Percentiles rank a stretch among this genome's conserved stretches.
phyloP scores from a whole-genome alignment of 768 basidiomycete genomes.

The Leccinum incarnatum region DNA sequence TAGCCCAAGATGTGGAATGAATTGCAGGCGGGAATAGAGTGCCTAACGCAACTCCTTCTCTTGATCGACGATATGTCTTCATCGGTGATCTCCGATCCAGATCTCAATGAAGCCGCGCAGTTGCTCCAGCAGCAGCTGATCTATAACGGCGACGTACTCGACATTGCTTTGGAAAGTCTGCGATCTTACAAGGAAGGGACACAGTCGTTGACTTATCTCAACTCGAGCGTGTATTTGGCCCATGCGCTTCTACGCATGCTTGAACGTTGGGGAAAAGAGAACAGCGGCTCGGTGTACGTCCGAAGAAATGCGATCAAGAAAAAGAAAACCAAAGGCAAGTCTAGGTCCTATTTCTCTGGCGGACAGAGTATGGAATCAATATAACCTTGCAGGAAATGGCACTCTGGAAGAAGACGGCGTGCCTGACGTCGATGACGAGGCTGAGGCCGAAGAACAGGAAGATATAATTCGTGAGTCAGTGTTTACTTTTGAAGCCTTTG shows the following conservation, averaged over 20 bases:
- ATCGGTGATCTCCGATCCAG: conserved; percentile 36
- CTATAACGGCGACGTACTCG: conserved; percentile 93
- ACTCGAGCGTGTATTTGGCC: conserved; percentile 79
- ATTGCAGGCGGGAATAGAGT: conserved; percentile 90
- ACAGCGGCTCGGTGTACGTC: conserved; percentile 69
- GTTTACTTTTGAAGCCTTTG: conserved; percentile 90
- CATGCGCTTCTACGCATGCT: conserved; percentile 87
- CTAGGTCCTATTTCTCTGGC: conserved; percentile 26
- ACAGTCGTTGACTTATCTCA: conserved; percentile 77
- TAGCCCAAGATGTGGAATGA: conserved; percentile 95
- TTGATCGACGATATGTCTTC: conserved; percentile 83
- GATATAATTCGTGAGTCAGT: conserved; percentile 76
- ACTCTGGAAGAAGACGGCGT: conserved; percentile 57
- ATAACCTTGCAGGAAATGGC: conserved; percentile 32
- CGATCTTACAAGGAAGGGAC: conserved; percentile 78
- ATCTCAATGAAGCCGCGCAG: conserved; percentile 71
- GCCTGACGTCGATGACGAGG: conserved; percentile 66
- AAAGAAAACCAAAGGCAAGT: conserved; percentile 49
- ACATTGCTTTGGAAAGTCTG: conserved; percentile 78
- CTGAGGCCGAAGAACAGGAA: conserved; percentile 56
- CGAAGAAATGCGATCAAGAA: conserved; percentile 55
- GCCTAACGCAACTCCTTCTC: conserved; percentile 86
- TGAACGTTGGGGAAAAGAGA: conserved; percentile 80
- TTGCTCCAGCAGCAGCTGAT: conserved; percentile 86
- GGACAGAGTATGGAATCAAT: conserved; percentile 12